Base-by-base conservation (phyloP, 306 rosid species). In the Lablab purpureus region DNA sequence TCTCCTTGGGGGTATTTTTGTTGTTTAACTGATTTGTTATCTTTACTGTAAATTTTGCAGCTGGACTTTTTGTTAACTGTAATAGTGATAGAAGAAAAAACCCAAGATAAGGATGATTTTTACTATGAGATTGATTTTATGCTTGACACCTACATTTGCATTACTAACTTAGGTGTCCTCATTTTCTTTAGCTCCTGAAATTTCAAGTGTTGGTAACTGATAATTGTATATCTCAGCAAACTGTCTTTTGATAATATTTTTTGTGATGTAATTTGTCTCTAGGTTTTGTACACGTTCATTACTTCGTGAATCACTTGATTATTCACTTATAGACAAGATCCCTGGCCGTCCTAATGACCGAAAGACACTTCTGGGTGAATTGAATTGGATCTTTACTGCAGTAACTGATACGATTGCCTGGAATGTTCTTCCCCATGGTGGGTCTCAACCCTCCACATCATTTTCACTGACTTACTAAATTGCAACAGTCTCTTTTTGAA, bases 381-480 rank as follows among this genome's bases (percentile, higher is more conserved):
- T 96, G 91, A 93, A 93, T 85, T 93, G 99, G 99, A 96, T 96
- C 68, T 96, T 96, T 80, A 96, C 99, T 12, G 99, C 99, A 21
- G 97, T 96, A 77, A 96, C 99, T 45, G 97, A 96, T 82, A 96
- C 99, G 5, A 93, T 96, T 86, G 99, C 99, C 17, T 96, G 99
- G 99, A 96, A 96, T 76, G 98, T 93, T 86, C 97, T 96, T 71
- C 98, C 99, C 49, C 97, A 89, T 77, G 99, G 99, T 96, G 85
- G 46, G 74, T 80, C 65, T 76, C 71, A 68, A 34, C 28, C 81
- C 66, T 66, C 71, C 15, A 37, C 14, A 59, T 65, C 17, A 6
- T 63, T 18, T 34, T 46, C 30, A 7, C 51, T 58, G 52, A 17
- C 60, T 22, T 45, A 7, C 71, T 45, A 73, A 47, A 28, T 84